Conservation (phyloP, 108 stramenopile species). For the Tribonema minus region DNA sequence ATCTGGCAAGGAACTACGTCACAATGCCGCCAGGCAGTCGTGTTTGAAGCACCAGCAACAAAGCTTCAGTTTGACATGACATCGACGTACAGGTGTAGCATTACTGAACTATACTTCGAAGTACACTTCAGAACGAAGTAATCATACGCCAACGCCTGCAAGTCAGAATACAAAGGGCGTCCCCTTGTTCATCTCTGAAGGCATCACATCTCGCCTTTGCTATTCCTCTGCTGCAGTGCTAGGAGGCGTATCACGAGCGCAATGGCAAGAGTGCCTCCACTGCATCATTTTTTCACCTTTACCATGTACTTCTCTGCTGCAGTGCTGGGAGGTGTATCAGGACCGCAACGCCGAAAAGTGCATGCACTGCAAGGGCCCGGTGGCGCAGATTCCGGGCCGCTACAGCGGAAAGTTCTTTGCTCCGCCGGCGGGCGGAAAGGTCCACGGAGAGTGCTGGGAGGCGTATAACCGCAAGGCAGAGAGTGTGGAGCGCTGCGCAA, state of each 20-base stretch:
- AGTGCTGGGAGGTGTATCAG: slow-evolving; percentile 43
- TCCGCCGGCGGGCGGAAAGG: background rate
- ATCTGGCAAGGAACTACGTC: too few relatives aligned
- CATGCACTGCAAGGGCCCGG: slow-evolving; percentile 34
- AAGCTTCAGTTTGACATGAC: too few relatives aligned
- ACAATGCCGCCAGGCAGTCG: too few relatives aligned
- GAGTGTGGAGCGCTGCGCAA: slow-evolving; percentile 2
- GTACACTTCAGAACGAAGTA: background rate
- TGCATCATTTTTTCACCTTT: background rate
- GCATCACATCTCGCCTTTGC: background rate
- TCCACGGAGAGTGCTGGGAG: slow-evolving; percentile 39
- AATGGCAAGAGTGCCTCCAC: background rate
- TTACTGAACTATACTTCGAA: too few relatives aligned
- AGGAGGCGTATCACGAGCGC: slow-evolving; percentile 27
- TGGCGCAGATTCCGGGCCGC: slow-evolving; percentile 34
- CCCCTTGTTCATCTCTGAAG: background rate
- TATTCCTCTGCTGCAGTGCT: slow-evolving; percentile 13
- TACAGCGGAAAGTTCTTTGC: slow-evolving; percentile 23
- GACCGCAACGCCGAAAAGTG: slow-evolving; percentile 14
- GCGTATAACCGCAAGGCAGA: slow-evolving; percentile 3
- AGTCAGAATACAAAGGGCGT: background rate
- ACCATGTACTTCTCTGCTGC: background rate
- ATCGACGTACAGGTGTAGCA: too few relatives aligned
- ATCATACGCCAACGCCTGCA: background rate
- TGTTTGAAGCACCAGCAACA: too few relatives aligned